Conservation (phyloP, 805 yeast genomes). For the Pichia rugopelliculosa region DNA sequence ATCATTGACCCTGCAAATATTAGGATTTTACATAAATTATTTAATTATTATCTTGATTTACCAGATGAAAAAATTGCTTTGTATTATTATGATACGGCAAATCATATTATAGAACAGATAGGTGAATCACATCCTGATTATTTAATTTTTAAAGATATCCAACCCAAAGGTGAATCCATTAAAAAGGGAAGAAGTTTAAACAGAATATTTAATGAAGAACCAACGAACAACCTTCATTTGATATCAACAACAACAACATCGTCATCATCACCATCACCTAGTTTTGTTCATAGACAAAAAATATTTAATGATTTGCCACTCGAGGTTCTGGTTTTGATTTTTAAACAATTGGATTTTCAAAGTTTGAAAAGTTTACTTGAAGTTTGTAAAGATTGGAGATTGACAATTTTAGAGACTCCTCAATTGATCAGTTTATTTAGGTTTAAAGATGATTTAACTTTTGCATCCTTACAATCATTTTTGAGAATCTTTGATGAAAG, state of each 20-base stretch:
- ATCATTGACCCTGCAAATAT: conserved; percentile 7
- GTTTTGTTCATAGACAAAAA: neutral
- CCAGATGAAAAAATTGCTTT: conserved; percentile 11
- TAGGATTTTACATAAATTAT: conserved; percentile 3
- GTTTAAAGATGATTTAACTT: conserved; percentile 2
- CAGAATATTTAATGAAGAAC: no score
- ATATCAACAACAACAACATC: no score
- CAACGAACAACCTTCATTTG: no score
- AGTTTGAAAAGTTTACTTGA: conserved; percentile 4
- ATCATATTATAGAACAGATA: neutral
- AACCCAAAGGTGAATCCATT: neutral
- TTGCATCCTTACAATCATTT: neutral
- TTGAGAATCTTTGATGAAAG: conserved; percentile 10
- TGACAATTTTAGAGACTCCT: conserved; percentile 8
- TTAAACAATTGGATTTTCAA: conserved; percentile 3
- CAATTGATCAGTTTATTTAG: conserved; percentile 6
- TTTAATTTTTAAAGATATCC: neutral
- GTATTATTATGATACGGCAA: neutral
- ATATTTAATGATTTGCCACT: conserved; percentile 8
- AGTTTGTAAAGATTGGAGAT: conserved; percentile 13
- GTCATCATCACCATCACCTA: no score
- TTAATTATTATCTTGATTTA: conserved; percentile 1
- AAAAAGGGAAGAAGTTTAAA: neutral
- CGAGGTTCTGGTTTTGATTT: conserved; percentile 7
- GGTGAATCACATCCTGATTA: neutral